Evolutionary conservation across 208 protist genomes (phyloP), one percentile per base, ranked within the genome.

Genomic region (Leishmania gerbilli): DNA sequence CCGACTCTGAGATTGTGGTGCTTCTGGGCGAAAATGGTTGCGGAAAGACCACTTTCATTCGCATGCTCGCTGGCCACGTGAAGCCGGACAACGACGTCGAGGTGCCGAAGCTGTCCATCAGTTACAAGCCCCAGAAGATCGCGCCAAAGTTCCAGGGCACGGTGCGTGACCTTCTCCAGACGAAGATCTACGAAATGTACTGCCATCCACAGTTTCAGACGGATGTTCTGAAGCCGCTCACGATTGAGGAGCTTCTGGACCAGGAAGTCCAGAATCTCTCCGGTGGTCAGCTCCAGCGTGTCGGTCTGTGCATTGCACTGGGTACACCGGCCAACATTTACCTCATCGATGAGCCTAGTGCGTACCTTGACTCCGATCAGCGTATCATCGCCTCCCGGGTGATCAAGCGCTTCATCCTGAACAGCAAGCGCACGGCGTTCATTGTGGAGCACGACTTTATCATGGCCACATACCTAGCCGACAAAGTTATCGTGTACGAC

Each of bases 361-460:
- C 99, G 55, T 99, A 99, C 89, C 92, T 99, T 5, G 99, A 99
- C 90, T 99, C 99, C 21, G 99, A 99, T 87, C 99, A 99, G 93
- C 98, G 99, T 98, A 98, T 99, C 82, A 95, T 99, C 82, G 98
- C 98, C 68, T 93, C 99, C 13, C 99, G 99, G 82, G 98, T 99
- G 37, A 99, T 99, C 83, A 99, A 99, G 94, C 91, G 97, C 74
- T 99, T 99, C 90, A 99, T 99, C 83, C 93, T 99, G 53, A 98
- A 99, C 93, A 92, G 98, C 71, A 99, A 99, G 91, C 99, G 99
- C 87, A 99, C 99, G 77, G 99, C 98, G 21, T 99, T 99, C 91
- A 95, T 99, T 84, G 99, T 99, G 51, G 99, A 99, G 92, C 99
- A 99, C 94, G 99, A 99, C 90, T 99, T 99, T 90, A 99, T 99